Evolutionary conservation across 805 yeast species (phyloP), one percentile per base, ranked within the genome.

Genomic region (Wickerhamiella kurtzmanii): DNA sequence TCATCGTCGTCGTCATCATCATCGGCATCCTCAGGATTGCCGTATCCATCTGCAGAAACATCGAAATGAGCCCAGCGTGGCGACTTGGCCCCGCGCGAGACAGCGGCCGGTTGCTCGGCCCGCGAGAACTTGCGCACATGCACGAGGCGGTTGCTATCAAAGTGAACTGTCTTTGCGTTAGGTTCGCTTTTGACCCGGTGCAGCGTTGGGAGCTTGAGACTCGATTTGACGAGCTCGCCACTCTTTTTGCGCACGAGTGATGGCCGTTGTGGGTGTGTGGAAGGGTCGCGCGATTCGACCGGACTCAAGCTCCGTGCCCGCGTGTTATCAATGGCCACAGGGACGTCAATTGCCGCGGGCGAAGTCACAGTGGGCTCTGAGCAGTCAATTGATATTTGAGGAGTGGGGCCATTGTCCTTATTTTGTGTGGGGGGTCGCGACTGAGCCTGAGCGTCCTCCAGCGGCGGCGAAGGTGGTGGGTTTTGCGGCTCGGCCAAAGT

Each of bases 201-300:
- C n/a, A 68, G 61, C 9, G 69, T 56, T 17, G 63, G 60, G 22
- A 54, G 50, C 57, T 80, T 81, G 47, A 85, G 68, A 13, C 84
- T 79, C 2, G 88, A 76, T 59, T 83, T 83, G 41, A 85, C 81
- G 40, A 82, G 66, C 59, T 86, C 95, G n/a, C 95, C 96, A 0
- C 86, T 76, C 62, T 87, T 87, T 62, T 87, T 88, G 43, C 94
- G 77, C 2, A 85, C 74, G 46, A 83, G 64, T 2, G 69, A 68
- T 15, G 63, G 60, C 22, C 53, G 47, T 11, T n/a, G n/a, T n/a
- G n/a, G n/a, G n/a, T n/a, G n/a, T n/a, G n/a, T n/a, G n/a, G n/a
- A n/a, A n/a, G n/a, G n/a, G n/a, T 6, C 32, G 32, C 9, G 32
- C 32, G 9, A 11, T 25, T 25, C 32, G 11, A 25, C 32, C 6